Evolutionary conservation across 2,329 filamentous ascomycete species (phyloP), one percentile per base, ranked within the genome.

Genomic region (Fusarium drepaniforme): DNA sequence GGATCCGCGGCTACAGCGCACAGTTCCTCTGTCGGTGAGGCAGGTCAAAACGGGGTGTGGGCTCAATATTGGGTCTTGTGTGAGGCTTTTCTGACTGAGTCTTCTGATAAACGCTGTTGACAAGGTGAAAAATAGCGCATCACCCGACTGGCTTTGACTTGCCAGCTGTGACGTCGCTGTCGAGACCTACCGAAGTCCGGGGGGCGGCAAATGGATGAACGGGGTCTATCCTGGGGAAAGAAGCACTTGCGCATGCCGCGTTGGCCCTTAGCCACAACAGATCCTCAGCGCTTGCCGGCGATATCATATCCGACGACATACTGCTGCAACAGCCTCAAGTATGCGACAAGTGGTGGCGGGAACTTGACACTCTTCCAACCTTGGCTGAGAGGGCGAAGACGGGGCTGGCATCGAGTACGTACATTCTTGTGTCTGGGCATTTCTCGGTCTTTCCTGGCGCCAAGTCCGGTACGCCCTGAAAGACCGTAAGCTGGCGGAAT

Each of bases 391-490:
- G 28, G 42, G n/a, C 58, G 7, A 61, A 30, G 30, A 30, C 18
- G 60, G 33, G 38, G 40, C 15, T 38, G 40, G 25, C 40, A 35
- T 35, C 18, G 11, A 56, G 49, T 56, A 58, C 33, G 56, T 28
- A 40, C 56, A 40, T n/a, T 23, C 33, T 64, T 15, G 40, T 40
- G 21, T n/a, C 46, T 64, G 61, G 61, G 61, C 61, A 64, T 56
- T 64, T 56, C 44, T 64, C 61, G 46, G 46, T 56, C 30, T 56
- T 56, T 64, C 44, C 61, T 53, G 46, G 61, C 61, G 61, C 44
- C 61, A 64, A 56, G 44, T 64, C 30, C 46, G 61, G 61, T 64
- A 56, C 61, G 35, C 61, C 61, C 61, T 64, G 23, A 64, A 64
- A 18, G 61, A 25, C 33, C 16, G 61, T 30, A 21, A 25, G 44